Base-by-base conservation (phyloP, 192 early-diverging fungal genomes). In the Bifiguratus adelaidae region DNA sequence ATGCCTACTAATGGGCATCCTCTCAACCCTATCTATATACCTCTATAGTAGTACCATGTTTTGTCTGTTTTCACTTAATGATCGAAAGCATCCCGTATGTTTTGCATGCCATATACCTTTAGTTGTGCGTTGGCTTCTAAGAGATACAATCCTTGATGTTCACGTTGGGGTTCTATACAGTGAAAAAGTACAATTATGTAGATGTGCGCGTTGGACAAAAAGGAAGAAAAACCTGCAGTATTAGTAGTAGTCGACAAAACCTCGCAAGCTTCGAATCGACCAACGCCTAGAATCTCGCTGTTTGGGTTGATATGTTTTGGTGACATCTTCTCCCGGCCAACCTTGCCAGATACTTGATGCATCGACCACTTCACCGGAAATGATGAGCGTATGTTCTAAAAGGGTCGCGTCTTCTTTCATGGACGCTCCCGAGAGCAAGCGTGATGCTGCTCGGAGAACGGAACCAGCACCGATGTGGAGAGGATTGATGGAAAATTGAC, bases 401-500 rank as follows among this genome's bases (percentile, higher is more conserved):
- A 68, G 48, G 11, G 21, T 38, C n/a, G 41, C 30, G 22, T 50
- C 53, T 37, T 64, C 46, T 8, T 52, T 52, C 33, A 53, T 58
- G 16, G 23, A n/a, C 9, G 44, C 55, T 32, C 55, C 55, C 16
- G 58, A 68, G n/a, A 71, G 50, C 41, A 71, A 30, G n/a, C 70
- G 46, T 15, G 70, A 65, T 12, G 55, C 61, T 4, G 61, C 23
- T 24, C 56, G 43, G 20, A 71, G 50, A 15, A 60, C 53, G 30
- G 56, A 61, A 3, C 57, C 33, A 24, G 40, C 48, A n/a, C 70
- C 70, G 33, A 71, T 44, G 33, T 32, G 37, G 30, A 71, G 24
- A 15, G 53, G 51, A 40, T 71, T 71, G 15, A 71, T 44, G 22
- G 44, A 47, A 51, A 71, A 71, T 33, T 57, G 54, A 20, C 70